Percentiles rank a stretch among this genome's conserved stretches.
Conservation (phyloP, 495 filamentous ascomycete species). For the Penicillium psychrofluorescens region DNA sequence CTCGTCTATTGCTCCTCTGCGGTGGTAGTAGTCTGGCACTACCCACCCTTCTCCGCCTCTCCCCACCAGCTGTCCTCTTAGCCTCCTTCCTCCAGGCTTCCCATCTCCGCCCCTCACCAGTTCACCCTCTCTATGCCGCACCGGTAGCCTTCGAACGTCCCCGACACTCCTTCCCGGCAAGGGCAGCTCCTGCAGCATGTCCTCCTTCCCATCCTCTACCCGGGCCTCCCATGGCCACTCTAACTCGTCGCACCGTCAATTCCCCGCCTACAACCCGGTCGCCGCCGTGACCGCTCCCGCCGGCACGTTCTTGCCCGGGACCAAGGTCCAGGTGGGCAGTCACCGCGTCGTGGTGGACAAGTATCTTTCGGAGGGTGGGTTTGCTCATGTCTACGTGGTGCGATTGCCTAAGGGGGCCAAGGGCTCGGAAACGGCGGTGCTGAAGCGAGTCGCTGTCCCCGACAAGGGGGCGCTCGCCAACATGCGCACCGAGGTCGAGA, state of each 20-base stretch:
- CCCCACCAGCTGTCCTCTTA: slow-evolving; percentile 18
- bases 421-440: slow-evolving; percentile 76
- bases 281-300: slow-evolving; percentile 52
- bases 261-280: slow-evolving; percentile 32
- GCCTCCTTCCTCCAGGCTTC: slow-evolving; percentile 15
- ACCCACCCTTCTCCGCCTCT: slow-evolving; percentile 14
- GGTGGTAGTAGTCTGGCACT: slow-evolving; percentile 15
- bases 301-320: slow-evolving; percentile 87
- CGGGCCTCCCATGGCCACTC: slow-evolving; percentile 27
- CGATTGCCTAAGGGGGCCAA: slow-evolving; percentile 70
- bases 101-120: slow-evolving; percentile 3
- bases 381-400: slow-evolving; percentile 97
- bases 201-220: slow-evolving; percentile 19
- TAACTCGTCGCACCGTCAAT: slow-evolving; percentile 18
- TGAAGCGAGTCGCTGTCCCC: slow-evolving; percentile 96
- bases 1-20: background rate
- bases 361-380: slow-evolving; percentile 96
- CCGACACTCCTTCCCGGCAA: slow-evolving; percentile 16
- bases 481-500: slow-evolving; percentile 98
- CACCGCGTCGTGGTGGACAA: slow-evolving; percentile 95
- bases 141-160: slow-evolving; percentile 11
- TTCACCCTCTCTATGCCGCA: slow-evolving; percentile 16
- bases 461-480: slow-evolving; percentile 88
- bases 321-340: slow-evolving; percentile 88
- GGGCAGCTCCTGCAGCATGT: slow-evolving; percentile 26